phyloP scores from a whole-genome alignment of 148 eudicot species.

The Rhododendron williamsianum region DNA sequence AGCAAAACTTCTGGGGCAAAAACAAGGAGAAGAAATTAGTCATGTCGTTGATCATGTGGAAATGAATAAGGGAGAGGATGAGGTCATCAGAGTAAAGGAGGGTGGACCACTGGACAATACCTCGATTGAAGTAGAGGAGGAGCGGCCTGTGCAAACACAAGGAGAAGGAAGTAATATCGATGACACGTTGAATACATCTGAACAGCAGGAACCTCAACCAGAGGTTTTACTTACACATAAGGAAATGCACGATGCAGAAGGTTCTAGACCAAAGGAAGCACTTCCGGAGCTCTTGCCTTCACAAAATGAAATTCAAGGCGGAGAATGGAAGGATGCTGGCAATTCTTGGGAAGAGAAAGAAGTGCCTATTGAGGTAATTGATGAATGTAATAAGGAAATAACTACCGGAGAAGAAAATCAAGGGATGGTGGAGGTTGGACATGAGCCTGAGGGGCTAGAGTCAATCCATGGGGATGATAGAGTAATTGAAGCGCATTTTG shows the following conservation, averaged over 20 bases:
- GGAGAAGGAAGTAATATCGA: background rate
- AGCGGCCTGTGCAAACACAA: background rate
- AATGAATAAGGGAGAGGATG: background rate
- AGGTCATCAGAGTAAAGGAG: background rate
- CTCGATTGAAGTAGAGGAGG: background rate
- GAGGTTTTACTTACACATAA: background rate
- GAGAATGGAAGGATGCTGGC: background rate
- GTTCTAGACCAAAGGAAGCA: background rate
- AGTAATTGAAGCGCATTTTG: no score
- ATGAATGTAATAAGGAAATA: background rate
- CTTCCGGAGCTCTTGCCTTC: background rate
- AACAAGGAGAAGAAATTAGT: background rate
- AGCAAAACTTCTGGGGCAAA: background rate
- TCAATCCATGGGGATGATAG: background rate
- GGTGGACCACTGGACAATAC: background rate
- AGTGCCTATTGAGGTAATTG: background rate
- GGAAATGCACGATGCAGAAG: background rate
- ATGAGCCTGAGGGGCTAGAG: background rate
- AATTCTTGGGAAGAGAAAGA: background rate
- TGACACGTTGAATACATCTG: background rate
- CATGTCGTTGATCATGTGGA: background rate
- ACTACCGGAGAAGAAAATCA: background rate
- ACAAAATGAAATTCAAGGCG: background rate
- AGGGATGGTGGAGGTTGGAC: background rate
- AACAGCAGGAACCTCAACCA: background rate